Base-by-base conservation (phyloP, 495 filamentous ascomycete species). In the Penicillium tannophilum region DNA sequence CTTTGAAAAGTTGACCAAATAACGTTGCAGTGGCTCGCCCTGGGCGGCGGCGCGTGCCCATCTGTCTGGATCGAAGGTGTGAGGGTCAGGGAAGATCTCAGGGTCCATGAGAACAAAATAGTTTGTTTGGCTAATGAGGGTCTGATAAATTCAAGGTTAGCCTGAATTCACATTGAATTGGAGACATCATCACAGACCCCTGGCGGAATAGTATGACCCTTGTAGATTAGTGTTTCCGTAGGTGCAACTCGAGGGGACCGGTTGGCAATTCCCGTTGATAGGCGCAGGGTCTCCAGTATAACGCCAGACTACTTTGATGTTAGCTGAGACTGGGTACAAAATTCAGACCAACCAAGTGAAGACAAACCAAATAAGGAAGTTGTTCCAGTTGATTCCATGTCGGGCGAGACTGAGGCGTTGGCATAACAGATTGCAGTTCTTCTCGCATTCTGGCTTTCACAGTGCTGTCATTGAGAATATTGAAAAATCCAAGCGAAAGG, bases 61-160 rank as follows among this genome's bases (percentile, higher is more conserved):
- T 23, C 83, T 72, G 11, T 81, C 76, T 5, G 83, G 81, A 6
- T 72, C 60, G 61, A 83, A 86, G 16, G 60, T 60, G 4, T 75
- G 57, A 0, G 82, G 76, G 9, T 81, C 59, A 0, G 80, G 75
- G 59, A 83, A 86, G 41, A 83, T 63, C 2, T 58, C 61, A 26
- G 79, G 73, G 61, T 83, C 72, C 51, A 65, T 74, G 53, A 80
- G 78, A 48, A 79, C 65, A 41, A 79, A 76, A 23, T 74, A 75
- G 17, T 72, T 68, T 2, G 67, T 75, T 69, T 82, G 71, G 58
- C 78, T 76, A 24, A 85, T 68, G 0, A 72, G 72, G 1, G 76
- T 82, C 66, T 76, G 64, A 14, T 47, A 56, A 17, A 12, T 19
- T 5, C 12, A 28, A 35, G 5, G 10, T 41, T 17, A 50, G 31